Percentiles rank a stretch among this genome's conserved stretches.
These are phyloP conservation scores for button mushroom (Agaricus bisporus) DNA, from an alignment of 768 basidiomycete genomes.

Conservation along the genomic window DNA sequence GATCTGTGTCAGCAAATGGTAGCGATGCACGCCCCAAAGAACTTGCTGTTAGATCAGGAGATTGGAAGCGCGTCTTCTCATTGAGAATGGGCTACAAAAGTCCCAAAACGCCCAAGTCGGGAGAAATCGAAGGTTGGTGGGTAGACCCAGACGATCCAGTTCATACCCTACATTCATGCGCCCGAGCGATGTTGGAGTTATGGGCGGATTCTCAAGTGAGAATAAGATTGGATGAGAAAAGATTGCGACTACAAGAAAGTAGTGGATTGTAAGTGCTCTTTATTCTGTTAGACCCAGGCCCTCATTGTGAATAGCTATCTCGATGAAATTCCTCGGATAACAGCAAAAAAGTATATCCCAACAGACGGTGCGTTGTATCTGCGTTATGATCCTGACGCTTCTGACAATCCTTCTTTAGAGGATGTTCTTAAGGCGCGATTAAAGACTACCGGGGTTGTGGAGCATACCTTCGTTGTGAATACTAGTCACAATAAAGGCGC, in stretches of 20 bases:
- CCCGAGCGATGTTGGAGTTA: slow-evolving; percentile 61
- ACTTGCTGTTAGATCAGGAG: slow-evolving; percentile 53
- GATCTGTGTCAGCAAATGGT: slow-evolving; percentile 13
- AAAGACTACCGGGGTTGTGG: slow-evolving; percentile 78
- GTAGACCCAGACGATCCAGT: slow-evolving; percentile 81
- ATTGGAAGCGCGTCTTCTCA: slow-evolving; percentile 67
- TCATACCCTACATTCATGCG: slow-evolving; percentile 59
- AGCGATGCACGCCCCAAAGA: slow-evolving; percentile 32
- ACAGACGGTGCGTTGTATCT: slow-evolving; percentile 51
- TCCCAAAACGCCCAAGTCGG: slow-evolving; percentile 64
- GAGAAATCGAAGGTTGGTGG: slow-evolving; percentile 79
- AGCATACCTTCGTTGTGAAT: slow-evolving; percentile 68
- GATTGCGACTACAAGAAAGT: slow-evolving; percentile 71
- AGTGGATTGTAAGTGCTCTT: slow-evolving; percentile 68
- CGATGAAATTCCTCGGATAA: slow-evolving; percentile 75
- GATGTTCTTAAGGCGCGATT: slow-evolving; percentile 78
- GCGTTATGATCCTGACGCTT: neutral
- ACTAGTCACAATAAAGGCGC: slow-evolving; percentile 50
- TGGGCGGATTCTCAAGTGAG: slow-evolving; percentile 73
- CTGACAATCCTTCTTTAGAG: slow-evolving; percentile 29
- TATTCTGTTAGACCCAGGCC: neutral
- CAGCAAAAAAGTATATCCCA: slow-evolving; percentile 76
- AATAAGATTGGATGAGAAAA: slow-evolving; percentile 56
- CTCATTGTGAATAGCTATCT: slow-evolving; percentile 49
- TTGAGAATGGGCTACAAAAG: slow-evolving; percentile 46